Evolutionary conservation across 805 yeast species (phyloP).

Genomic region (Saturnispora besseyi): DNA sequence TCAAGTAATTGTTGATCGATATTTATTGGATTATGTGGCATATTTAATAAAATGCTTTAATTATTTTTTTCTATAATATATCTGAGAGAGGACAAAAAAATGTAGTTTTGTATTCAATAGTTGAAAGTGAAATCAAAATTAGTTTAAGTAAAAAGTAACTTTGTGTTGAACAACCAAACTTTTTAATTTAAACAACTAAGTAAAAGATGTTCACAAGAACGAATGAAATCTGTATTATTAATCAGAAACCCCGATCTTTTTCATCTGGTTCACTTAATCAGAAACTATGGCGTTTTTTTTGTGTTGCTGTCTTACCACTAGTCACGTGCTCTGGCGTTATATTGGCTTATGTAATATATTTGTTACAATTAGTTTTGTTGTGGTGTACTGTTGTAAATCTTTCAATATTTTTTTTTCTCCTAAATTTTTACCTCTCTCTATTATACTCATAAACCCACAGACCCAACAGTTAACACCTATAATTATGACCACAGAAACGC

Average conservation of each 20-base stretch:
- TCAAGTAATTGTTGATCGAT: slow-evolving; percentile 37
- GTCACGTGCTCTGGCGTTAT: background rate
- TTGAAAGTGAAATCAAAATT: too few species aligned
- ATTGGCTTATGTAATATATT: background rate
- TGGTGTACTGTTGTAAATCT: background rate
- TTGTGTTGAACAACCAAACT: too few species aligned
- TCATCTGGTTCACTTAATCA: background rate
- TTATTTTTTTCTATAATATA: background rate
- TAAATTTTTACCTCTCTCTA: background rate
- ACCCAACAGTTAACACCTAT: background rate
- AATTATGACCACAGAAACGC: slow-evolving; percentile 26
- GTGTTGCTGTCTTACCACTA: background rate
- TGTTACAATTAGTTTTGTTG: background rate
- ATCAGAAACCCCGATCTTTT: background rate
- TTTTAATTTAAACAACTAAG: too few species aligned
- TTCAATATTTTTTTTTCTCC: background rate
- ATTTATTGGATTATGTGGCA: slow-evolving; percentile 6
- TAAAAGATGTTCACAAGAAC: background rate
- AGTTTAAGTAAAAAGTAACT: too few species aligned
- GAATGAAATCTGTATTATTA: background rate
- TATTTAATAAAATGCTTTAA: background rate
- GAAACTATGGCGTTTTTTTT: background rate
- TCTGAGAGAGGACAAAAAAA: too few species aligned
- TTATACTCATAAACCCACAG: too few species aligned
- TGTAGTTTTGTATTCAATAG: too few species aligned